A percentile compares a stretch with the other conserved stretches of the same genome.
These are phyloP conservation scores for Colletotrichum sp. DNA, from an alignment of 2,329 filamentous ascomycete genomes.

Conservation along the genomic window DNA sequence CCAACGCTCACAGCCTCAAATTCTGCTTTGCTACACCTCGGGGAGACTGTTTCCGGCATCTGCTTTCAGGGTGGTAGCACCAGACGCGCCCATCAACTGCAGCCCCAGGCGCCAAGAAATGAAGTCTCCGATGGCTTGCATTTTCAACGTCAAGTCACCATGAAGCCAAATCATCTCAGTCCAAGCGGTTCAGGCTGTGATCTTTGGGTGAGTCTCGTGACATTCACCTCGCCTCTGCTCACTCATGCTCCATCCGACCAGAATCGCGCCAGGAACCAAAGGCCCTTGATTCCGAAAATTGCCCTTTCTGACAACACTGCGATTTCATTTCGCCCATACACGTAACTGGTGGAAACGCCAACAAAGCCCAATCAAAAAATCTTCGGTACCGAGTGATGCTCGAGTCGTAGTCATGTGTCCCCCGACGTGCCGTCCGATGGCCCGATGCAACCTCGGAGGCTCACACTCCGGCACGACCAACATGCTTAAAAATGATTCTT, in stretches of 20 bases:
- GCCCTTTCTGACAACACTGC: background rate
- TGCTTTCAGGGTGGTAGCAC: background rate
- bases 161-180: background rate
- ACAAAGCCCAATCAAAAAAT: background rate
- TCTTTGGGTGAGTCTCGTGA: background rate
- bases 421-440: background rate
- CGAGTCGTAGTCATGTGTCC: slow-evolving; percentile 6
- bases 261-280: background rate
- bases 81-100: background rate
- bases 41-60: background rate
- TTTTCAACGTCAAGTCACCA: background rate
- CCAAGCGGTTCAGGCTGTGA: background rate
- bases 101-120: background rate
- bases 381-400: background rate
- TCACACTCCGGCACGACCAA: background rate
- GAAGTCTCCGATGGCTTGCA: background rate
- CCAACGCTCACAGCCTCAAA: background rate
- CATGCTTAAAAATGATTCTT: background rate
- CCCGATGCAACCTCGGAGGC: slow-evolving; percentile 19
- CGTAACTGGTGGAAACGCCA: slow-evolving; percentile 6
- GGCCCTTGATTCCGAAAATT: background rate
- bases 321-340: background rate
- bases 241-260: background rate
- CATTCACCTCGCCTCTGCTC: background rate
- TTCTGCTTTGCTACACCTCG: background rate